phyloP scores from a whole-genome alignment of 805 yeast species.

The Wickerhamiella domercqiae region DNA sequence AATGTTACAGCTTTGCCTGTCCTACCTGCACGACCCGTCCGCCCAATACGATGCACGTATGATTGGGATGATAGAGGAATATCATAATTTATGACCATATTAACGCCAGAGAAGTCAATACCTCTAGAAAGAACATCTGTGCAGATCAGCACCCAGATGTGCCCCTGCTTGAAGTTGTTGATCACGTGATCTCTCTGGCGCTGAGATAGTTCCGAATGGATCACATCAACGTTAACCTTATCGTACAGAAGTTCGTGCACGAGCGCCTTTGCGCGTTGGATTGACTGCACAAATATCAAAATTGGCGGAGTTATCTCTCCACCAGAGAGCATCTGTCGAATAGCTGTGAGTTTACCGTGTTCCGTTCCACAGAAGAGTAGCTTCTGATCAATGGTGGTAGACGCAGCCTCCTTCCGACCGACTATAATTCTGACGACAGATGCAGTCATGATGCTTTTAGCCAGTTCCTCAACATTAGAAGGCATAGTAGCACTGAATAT shows the following conservation, averaged over 20 bases:
- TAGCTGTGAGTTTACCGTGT: constrained; percentile 85
- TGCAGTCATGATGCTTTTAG: constrained; percentile 58
- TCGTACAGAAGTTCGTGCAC: constrained; percentile 89
- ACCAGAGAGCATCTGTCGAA: constrained; percentile 58
- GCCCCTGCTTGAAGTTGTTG: constrained; percentile 74
- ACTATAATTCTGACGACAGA: constrained; percentile 76
- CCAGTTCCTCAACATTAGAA: constrained; percentile 79
- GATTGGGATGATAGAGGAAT: constrained; percentile 90
- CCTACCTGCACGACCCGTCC: constrained; percentile 94
- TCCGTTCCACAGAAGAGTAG: constrained; percentile 82
- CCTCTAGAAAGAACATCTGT: constrained; percentile 96
- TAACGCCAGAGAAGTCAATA: constrained; percentile 91
- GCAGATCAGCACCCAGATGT: constrained; percentile 89
- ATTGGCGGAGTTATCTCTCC: constrained; percentile 89
- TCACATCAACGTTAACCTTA: constrained; percentile 82
- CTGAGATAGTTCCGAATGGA: constrained; percentile 87
- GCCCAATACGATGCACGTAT: constrained; percentile 93
- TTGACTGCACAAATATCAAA: constrained; percentile 79
- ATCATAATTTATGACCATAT: constrained; percentile 87
- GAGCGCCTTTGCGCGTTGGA: constrained; percentile 85
- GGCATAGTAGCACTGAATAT: constrained; percentile 95
- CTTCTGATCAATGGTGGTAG: constrained; percentile 64
- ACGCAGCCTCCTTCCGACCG: constrained; percentile 91
- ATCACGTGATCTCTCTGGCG: constrained; percentile 75
- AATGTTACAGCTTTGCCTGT: constrained; percentile 79